Evolutionary conservation across 2,329 filamentous ascomycete species (phyloP).

Genomic region (Mariannaea elegans): DNA sequence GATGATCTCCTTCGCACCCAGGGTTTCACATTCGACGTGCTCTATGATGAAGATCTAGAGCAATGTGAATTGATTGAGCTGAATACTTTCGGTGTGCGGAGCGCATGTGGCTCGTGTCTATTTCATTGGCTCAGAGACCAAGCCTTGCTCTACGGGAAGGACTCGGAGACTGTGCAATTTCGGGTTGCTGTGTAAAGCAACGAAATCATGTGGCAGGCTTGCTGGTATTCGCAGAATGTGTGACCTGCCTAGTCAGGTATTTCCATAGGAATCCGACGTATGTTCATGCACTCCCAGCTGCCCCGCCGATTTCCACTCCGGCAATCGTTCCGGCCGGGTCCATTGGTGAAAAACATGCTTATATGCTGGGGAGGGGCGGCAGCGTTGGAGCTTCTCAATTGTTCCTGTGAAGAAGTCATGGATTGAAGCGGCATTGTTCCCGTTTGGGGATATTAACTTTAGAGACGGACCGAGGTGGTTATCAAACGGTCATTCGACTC

Average conservation of each 20-base stretch:
- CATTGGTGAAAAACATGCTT: not conserved
- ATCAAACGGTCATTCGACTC: not conserved
- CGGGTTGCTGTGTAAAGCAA: not conserved
- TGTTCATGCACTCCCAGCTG: too few species aligned
- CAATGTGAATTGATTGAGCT: conserved; percentile 1
- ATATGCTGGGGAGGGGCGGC: not conserved
- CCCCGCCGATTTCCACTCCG: not conserved
- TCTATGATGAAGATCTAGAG: conserved; percentile 6
- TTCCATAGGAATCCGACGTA: too few species aligned
- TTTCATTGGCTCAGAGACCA: conserved; percentile 40
- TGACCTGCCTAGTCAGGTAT: too few species aligned
- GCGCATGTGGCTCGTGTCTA: conserved; percentile 10
- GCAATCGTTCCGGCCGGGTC: not conserved
- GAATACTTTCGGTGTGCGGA: conserved; percentile 12
- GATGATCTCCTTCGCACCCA: not conserved
- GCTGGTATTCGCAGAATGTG: too few species aligned
- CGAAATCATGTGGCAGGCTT: too few species aligned
- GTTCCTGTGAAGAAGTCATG: not conserved
- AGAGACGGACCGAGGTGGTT: not conserved
- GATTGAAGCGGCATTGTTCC: not conserved
- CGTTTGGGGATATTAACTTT: not conserved
- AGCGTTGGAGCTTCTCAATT: not conserved
- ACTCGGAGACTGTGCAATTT: not conserved
- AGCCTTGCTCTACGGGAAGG: conserved; percentile 46
- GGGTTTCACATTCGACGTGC: conserved; percentile 10